phyloP scores from a whole-genome alignment of 176 grass and related monocot genomes.

The Oryza nivara region DNA sequence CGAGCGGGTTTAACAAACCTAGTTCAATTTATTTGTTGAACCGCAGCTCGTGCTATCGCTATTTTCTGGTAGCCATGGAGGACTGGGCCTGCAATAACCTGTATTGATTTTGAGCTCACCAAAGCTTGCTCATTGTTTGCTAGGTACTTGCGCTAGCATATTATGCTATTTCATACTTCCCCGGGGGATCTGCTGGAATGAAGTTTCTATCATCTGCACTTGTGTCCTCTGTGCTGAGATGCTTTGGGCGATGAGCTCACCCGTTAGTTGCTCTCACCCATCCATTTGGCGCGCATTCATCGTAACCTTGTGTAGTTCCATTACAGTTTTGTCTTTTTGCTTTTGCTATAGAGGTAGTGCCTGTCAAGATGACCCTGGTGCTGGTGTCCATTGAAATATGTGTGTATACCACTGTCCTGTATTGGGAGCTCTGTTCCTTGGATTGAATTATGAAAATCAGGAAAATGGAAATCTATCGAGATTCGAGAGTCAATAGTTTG shows the following conservation, averaged over 20 bases:
- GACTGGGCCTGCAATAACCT: neutral
- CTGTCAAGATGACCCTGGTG: slow-evolving; percentile 1
- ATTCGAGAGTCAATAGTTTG: neutral
- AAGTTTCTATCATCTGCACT: slow-evolving; percentile 85
- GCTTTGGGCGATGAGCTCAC: slow-evolving; percentile 78
- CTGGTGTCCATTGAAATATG: neutral
- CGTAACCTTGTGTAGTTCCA: slow-evolving; percentile 7
- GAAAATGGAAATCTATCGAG: neutral
- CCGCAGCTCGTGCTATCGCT: neutral
- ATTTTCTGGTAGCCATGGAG: neutral
- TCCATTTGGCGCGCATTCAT: slow-evolving; percentile 21
- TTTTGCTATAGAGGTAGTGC: slow-evolving; percentile 20
- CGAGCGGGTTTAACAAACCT: neutral
- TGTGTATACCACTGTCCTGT: slow-evolving; percentile 1
- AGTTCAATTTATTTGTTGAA: neutral
- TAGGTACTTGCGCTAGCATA: slow-evolving; percentile 91
- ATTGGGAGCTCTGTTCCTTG: slow-evolving; percentile 7
- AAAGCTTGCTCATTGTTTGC: slow-evolving; percentile 32
- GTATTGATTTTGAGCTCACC: slow-evolving; percentile 4
- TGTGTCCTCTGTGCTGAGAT: slow-evolving; percentile 69
- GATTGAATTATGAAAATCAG: neutral
- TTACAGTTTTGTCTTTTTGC: slow-evolving; percentile 37
- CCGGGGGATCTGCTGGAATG: slow-evolving; percentile 93
- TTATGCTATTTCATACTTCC: slow-evolving; percentile 98
- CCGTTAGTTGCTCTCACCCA: slow-evolving; percentile 34